Base-by-base conservation (phyloP, 2,329 filamentous ascomycete species). In the Penicillium sp. region DNA sequence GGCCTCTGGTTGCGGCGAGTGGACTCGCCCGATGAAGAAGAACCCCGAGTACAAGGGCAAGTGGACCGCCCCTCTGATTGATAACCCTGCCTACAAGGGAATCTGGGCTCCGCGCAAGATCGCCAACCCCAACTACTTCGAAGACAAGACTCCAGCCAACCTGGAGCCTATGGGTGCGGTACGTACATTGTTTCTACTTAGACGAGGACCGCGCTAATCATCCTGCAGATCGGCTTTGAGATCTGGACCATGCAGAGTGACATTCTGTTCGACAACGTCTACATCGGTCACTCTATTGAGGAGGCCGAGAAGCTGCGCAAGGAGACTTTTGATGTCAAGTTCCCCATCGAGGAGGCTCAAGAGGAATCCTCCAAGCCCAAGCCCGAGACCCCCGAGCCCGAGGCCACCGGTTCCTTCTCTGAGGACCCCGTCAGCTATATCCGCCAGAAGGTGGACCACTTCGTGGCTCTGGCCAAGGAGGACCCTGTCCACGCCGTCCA, bases 231-330 rank as follows among this genome's bases (percentile, higher is more conserved):
- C 71, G 92, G 92, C 57, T 96, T 96, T 61, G 92, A 98, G 71
- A 90, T 98, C 72, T 98, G 92, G 92, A 96, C 92, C 59, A 98
- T 98, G 92, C 90, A 95, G 73, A 94, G 82, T 67, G 85, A 95
- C 64, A 96, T 98, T 57, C 83, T 95, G 59, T 96, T 98, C 60
- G 87, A 96, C 80, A 98, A 98, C 82, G 93, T 98, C 76, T 98
- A 96, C 79, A 88, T 98, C 65, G 92, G 92, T 49, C 92, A 98
- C 80, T 96, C 90, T 13, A 67, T 92, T 54, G 87, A 87, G 62
- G 92, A 98, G 54, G 92, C 92, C 47, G 80, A 84, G 68, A 84
- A 89, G 72, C 75, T 98, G 61, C 84, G 87, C 57, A 76, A 84
- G 50, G 86, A 95, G 77, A 86, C 87, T 38, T 98, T 89, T 67